Evolutionary conservation across 352 stramenopile species (phyloP), one percentile per base, ranked within the genome.

Genomic region (Peronosclerospora sorghi): DNA sequence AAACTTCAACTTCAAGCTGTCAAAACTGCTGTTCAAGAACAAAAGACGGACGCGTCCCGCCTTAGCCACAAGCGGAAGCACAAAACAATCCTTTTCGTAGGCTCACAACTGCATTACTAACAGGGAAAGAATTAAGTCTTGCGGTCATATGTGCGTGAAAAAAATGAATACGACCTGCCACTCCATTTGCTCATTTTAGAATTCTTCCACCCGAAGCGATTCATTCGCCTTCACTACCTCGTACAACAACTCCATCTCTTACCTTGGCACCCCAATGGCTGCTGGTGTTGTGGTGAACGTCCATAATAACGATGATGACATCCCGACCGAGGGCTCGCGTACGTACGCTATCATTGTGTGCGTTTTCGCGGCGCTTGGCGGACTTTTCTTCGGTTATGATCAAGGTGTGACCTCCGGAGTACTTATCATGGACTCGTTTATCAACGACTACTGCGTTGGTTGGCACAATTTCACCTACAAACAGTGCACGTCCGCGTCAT

Each of bases 341-440:
- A 58, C 38, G 5, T 72, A 72, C 17, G 62, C 62, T 24, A 63
- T 65, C 26, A 29, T 62, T 18, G 43, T 65, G 35, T 59, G 56
- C 39, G 35, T 58, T 13, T 59, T 65, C 32, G 56, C 56, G 9
- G 35, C 56, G 14, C 52, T 65, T 1, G 46, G 51, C 30, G 51
- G 46, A 8, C 28, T 65, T 10, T 59, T 65, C 51, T 59, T 61
- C 46, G 51, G 51, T 35, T 65, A 65, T 28, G 51, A 68, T 17
- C 54, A 65, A 19, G 62, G 62, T 30, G 54, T 72, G 20, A 65
- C 58, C 12, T 63, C 48, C 8, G 47, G 42, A 35, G 34, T 72
- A 35, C 50, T 72, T 13, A 54, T 65, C 45, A 72, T 68, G 54
- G 58, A 68, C 36, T 72, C 62, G 17, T 68, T 72, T 48, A 26